Evolutionary conservation across 257 asterid genomes (phyloP).

Genomic region (Lithospermum erythrorhizon): DNA sequence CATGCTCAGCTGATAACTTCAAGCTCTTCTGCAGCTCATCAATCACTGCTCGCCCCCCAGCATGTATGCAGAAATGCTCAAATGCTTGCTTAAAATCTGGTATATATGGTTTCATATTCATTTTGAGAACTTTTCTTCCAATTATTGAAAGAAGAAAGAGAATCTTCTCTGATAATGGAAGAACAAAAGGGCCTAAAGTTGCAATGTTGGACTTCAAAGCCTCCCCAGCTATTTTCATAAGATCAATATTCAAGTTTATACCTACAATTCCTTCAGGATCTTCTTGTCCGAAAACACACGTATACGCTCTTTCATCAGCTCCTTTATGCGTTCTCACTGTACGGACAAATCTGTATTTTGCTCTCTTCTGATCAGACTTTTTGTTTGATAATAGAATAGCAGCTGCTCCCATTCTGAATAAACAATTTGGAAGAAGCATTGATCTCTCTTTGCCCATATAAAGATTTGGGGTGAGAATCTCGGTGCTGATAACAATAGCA

Average conservation of each 20-base stretch:
- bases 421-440: background rate
- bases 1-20: background rate
- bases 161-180: background rate
- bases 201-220: background rate
- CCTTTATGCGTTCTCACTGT: background rate
- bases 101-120: background rate
- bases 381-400: background rate
- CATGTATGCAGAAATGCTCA: background rate
- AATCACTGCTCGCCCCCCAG: background rate
- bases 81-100: background rate
- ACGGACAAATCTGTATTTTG: background rate
- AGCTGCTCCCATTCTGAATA: background rate
- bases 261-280: background rate
- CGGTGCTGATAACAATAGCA: background rate
- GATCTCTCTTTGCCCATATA: background rate
- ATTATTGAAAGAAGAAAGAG: background rate
- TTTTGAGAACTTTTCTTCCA: background rate
- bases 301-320: background rate
- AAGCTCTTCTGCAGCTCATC: background rate
- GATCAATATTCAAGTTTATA: background rate
- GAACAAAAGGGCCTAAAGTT: background rate
- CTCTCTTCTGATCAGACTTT: background rate
- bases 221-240: background rate
- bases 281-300: background rate
- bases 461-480: background rate